Conservation (phyloP, 108 stramenopile genomes). For the Stephanodiscus minutulus region DNA sequence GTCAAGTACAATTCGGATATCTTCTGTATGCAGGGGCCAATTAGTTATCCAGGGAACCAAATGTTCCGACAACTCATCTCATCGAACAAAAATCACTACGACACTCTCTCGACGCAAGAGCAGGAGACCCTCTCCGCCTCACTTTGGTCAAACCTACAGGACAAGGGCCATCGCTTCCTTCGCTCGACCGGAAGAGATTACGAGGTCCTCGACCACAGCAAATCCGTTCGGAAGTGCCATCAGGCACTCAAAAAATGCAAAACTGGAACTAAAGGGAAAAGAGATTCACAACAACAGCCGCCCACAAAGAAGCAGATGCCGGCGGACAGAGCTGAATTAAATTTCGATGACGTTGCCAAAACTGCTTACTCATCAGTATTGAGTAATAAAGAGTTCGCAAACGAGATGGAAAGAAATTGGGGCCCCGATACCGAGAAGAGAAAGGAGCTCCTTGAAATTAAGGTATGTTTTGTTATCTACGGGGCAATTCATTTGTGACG, state of each 20-base stretch:
- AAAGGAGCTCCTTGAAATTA: neutral
- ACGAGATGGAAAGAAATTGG: neutral
- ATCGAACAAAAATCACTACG: constrained; percentile 5
- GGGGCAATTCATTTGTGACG: too few relatives aligned
- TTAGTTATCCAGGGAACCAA: neutral
- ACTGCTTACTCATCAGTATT: neutral
- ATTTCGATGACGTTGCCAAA: constrained; percentile 9
- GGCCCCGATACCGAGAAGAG: neutral
- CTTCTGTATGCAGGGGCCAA: neutral
- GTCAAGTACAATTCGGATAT: neutral
- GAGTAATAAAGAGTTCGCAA: neutral
- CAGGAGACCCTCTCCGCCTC: neutral
- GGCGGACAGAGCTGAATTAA: too few relatives aligned
- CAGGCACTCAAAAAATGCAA: neutral
- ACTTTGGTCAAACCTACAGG: neutral
- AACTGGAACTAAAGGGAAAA: neutral
- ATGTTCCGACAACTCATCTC: neutral
- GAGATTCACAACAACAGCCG: neutral
- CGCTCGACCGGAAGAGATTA: neutral
- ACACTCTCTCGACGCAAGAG: neutral
- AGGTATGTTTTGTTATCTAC: neutral
- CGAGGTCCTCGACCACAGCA: constrained; percentile 4
- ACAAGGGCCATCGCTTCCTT: constrained; percentile 8
- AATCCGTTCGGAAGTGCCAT: neutral
- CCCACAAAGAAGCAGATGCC: neutral